These are phyloP conservation scores for Rhodocollybia butyracea DNA, from an alignment of 768 basidiomycete species.

Conservation along the genomic window DNA sequence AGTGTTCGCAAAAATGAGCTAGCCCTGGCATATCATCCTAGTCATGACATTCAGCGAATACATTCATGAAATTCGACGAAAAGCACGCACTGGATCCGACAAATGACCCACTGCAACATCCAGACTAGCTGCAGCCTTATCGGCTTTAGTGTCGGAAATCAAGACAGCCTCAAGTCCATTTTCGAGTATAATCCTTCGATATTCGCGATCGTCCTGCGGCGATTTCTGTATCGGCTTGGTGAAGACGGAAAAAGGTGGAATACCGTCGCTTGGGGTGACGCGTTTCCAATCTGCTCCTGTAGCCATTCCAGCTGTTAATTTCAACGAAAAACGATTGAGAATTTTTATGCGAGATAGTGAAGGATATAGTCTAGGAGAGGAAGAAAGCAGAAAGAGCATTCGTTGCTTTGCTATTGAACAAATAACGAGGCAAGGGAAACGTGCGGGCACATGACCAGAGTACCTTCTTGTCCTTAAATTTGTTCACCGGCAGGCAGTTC, in stretches of 20 bases:
- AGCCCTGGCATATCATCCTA: slow-evolving; percentile 89
- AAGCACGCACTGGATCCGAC: slow-evolving; percentile 75
- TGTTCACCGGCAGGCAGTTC: too few species aligned
- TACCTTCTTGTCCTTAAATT: too few species aligned
- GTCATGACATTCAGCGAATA: not conserved
- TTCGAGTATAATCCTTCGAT: slow-evolving; percentile 76
- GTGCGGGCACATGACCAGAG: too few species aligned
- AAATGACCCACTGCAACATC: slow-evolving; percentile 95
- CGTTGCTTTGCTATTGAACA: too few species aligned
- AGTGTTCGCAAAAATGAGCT: slow-evolving; percentile 94
- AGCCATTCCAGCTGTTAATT: slow-evolving; percentile 15
- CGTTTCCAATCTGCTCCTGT: slow-evolving; percentile 30
- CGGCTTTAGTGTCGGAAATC: slow-evolving; percentile 79
- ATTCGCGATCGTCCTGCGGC: slow-evolving; percentile 74
- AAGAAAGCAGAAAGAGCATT: slow-evolving; percentile 1
- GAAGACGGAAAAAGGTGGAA: slow-evolving; percentile 54
- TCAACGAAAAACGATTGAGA: not conserved
- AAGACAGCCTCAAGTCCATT: slow-evolving; percentile 89
- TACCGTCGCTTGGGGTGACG: slow-evolving; percentile 20
- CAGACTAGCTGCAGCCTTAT: slow-evolving; percentile 93
- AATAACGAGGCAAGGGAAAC: too few species aligned
- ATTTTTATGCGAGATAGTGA: not conserved
- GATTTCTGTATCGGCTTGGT: slow-evolving; percentile 64
- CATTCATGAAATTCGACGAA: not conserved
- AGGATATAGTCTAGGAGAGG: slow-evolving; percentile 1